A percentile compares a stretch with the other conserved stretches of the same genome.
Evolutionary conservation across 2,329 filamentous ascomycete genomes (phyloP).

Genomic region (Cadophora gregata): DNA sequence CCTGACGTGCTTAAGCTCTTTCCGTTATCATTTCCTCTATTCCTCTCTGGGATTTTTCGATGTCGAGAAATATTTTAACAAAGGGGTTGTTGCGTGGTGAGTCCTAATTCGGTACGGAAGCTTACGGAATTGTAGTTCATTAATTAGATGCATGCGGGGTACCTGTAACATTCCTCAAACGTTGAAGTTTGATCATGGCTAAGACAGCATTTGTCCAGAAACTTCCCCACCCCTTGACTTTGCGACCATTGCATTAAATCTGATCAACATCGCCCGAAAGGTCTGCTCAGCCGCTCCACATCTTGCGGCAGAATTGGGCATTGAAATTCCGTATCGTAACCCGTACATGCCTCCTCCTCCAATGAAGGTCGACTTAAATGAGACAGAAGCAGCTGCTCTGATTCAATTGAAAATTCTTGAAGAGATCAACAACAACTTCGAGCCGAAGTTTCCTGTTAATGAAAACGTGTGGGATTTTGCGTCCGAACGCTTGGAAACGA

Average conservation of each 20-base stretch:
- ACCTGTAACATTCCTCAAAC: too few species aligned
- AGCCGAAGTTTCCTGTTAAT: slow-evolving; percentile 37
- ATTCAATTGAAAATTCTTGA: slow-evolving; percentile 40
- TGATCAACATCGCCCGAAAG: slow-evolving; percentile 33
- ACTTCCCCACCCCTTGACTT: too few species aligned
- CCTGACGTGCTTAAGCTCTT: not conserved
- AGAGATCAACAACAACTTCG: slow-evolving; percentile 41
- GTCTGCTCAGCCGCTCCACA: slow-evolving; percentile 34
- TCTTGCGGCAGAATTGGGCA: slow-evolving; percentile 29
- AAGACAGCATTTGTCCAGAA: too few species aligned
- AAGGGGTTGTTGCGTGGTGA: too few species aligned
- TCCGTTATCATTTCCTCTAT: not conserved
- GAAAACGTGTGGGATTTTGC: slow-evolving; percentile 42
- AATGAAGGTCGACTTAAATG: slow-evolving; percentile 10
- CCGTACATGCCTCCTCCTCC: not conserved
- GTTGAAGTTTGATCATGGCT: too few species aligned
- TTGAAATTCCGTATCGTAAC: slow-evolving; percentile 3
- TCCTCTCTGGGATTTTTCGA: too few species aligned
- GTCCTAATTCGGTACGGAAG: too few species aligned
- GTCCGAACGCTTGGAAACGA: slow-evolving; percentile 11
- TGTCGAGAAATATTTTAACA: too few species aligned
- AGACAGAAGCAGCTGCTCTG: slow-evolving; percentile 29
- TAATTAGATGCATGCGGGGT: too few species aligned
- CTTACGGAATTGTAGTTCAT: too few species aligned
- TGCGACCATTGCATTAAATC: too few species aligned